A percentile compares a stretch with the other conserved stretches of the same genome.
Evolutionary conservation across 1,139 yeast genomes (phyloP).

Genomic region (Magnusiomyces tetraspermus): DNA sequence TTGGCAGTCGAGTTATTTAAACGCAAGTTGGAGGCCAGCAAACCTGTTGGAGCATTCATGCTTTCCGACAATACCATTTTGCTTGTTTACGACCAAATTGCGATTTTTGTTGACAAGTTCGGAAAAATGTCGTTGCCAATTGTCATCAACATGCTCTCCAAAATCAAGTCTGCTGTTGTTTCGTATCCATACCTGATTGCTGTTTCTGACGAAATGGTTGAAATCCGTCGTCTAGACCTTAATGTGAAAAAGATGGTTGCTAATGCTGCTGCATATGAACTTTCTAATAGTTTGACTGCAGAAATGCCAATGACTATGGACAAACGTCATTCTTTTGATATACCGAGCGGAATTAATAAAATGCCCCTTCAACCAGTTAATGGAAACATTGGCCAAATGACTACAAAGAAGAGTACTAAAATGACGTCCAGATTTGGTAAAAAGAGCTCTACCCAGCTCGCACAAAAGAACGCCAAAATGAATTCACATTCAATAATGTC

Average conservation of each 20-base stretch:
- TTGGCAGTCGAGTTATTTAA: constrained; percentile 18
- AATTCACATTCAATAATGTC: no score
- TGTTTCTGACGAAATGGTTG: constrained; percentile 60
- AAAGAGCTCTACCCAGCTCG: no score
- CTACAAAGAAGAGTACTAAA: not conserved
- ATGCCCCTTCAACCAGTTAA: not conserved
- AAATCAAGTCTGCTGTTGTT: constrained; percentile 49
- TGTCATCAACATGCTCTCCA: constrained; percentile 53
- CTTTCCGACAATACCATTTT: constrained; percentile 48
- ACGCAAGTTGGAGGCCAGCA: constrained; percentile 24
- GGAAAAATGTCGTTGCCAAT: constrained; percentile 54
- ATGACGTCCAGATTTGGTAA: not conserved
- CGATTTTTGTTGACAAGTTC: constrained; percentile 55
- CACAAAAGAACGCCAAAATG: no score
- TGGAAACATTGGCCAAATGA: not conserved
- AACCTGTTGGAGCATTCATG: constrained; percentile 58
- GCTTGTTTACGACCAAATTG: constrained; percentile 64
- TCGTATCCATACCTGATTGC: constrained; percentile 51
- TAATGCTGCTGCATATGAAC: no score
- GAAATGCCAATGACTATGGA: no score
- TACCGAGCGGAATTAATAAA: not conserved
- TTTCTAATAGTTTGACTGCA: no score
- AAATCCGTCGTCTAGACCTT: constrained; percentile 45
- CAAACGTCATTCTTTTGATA: no score
- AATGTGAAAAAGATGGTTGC: constrained; percentile 4